A percentile compares a stretch with the other conserved stretches of the same genome.
Evolutionary conservation across 108 stramenopile genomes (phyloP).

Genomic region (Stephanodiscus minutulus): DNA sequence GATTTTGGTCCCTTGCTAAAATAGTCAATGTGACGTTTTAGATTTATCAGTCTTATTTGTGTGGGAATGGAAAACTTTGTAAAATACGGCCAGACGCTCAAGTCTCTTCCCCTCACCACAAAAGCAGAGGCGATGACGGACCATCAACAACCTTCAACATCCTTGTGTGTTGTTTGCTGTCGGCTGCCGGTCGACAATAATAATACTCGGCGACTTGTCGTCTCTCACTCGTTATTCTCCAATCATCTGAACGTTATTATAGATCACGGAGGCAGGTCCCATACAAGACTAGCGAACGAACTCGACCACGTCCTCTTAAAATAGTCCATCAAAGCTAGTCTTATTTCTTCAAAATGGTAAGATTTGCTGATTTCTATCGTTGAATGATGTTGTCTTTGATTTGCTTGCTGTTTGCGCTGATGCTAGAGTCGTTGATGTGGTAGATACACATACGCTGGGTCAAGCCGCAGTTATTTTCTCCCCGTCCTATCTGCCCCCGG

Average conservation of each 20-base stretch:
- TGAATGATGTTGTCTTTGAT: neutral
- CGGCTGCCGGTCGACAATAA: no score
- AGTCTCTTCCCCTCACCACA: no score
- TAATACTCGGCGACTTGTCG: neutral
- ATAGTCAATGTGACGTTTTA: no score
- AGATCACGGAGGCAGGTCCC: constrained; percentile 13
- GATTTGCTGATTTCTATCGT: neutral
- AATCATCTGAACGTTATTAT: neutral
- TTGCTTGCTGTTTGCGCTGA: neutral
- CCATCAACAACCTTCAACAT: no score
- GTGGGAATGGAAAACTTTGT: no score
- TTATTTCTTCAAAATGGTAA: constrained; percentile 8
- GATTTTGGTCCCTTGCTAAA: no score
- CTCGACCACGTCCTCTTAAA: constrained; percentile 9
- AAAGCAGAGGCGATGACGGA: no score
- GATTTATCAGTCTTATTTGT: no score
- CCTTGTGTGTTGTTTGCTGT: no score
- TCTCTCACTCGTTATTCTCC: neutral
- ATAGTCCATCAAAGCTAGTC: constrained; percentile 1
- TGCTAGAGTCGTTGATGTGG: neutral
- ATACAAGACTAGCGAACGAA: constrained; percentile 8
- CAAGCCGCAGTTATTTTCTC: neutral
- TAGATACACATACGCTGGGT: neutral
- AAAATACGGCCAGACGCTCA: no score
- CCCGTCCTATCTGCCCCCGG: neutral